These are phyloP conservation scores for Myxozyma mucilagina DNA, from an alignment of 805 yeast species.

Conservation along the genomic window DNA sequence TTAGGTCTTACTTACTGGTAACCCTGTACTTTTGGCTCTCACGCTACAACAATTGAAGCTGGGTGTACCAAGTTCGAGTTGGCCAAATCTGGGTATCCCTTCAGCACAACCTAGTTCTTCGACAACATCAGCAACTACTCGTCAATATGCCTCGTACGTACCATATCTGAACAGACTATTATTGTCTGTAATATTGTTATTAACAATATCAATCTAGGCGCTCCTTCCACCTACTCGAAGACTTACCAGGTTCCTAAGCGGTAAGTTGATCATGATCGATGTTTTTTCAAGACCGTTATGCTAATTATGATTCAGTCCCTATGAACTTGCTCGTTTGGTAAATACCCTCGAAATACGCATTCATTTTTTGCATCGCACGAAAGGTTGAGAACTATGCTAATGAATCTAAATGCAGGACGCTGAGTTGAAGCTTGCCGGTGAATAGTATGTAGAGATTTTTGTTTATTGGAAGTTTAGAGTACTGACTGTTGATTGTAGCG, in stretches of 20 bases:
- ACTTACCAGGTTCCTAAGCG: conserved; percentile 99
- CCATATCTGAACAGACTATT: neutral
- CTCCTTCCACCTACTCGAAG: conserved; percentile 99
- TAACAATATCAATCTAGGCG: conserved; percentile 42
- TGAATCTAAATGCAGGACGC: conserved; percentile 56
- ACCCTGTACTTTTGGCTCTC: neutral
- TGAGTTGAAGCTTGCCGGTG: conserved; percentile 99
- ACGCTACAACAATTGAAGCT: neutral
- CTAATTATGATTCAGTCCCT: conserved; percentile 52
- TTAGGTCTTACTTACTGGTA: neutral
- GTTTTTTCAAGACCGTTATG: neutral
- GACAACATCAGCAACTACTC: conserved; percentile 9
- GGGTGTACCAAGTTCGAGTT: neutral
- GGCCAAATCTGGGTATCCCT: neutral
- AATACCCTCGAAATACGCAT: neutral
- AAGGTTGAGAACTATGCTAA: neutral
- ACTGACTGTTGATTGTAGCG: conserved; percentile 44
- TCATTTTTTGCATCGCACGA: neutral
- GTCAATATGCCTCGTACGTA: conserved; percentile 31
- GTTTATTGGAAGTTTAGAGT: neutral
- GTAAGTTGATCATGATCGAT: conserved; percentile 12
- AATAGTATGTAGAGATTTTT: conserved; percentile 47
- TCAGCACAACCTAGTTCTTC: conserved; percentile 1
- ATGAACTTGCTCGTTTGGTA: conserved; percentile 94
- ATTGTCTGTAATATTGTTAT: neutral